Percentiles rank a stretch among this genome's conserved stretches.
These are phyloP conservation scores for Agastache rugosa DNA, from an alignment of 257 asterid species.

Conservation along the genomic window DNA sequence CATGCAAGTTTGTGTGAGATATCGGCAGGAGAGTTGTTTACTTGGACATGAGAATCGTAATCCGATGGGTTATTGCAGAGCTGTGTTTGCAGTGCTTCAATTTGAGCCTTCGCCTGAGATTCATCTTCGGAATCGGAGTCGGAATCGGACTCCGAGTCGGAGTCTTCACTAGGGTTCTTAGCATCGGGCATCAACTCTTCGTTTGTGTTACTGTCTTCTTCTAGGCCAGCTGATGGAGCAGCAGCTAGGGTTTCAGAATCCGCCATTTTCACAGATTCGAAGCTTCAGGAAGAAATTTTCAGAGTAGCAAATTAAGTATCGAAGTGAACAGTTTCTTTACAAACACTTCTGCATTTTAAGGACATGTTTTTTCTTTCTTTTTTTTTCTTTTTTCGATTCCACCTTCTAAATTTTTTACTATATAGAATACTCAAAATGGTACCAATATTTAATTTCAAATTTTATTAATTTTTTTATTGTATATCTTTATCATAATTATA, in stretches of 20 bases:
- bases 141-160: conserved; percentile 54
- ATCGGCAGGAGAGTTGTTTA: conserved; percentile 33
- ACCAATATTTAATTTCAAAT: no score
- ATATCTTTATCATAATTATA: no score
- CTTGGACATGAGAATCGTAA: conserved; percentile 83
- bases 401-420: no score
- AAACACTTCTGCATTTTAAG: no score
- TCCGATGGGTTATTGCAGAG: conserved; percentile 63
- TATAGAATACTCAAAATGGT: no score
- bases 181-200: conserved; percentile 63
- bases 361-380: no score
- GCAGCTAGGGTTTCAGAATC: conserved; percentile 57
- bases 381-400: no score
- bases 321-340: not conserved
- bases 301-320: not conserved
- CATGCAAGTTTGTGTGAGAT: not conserved
- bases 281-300: conserved; percentile 16
- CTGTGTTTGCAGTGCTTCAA: conserved; percentile 66
- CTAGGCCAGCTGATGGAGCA: conserved; percentile 37
- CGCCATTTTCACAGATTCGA: conserved; percentile 51
- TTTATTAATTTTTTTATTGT: no score
- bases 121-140: conserved; percentile 73
- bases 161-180: conserved; percentile 44
- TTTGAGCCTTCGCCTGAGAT: conserved; percentile 61
- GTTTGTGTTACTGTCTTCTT: conserved; percentile 32